Conservation (phyloP, 2,329 filamentous ascomycete genomes). For the Fusarium bactridioides region DNA sequence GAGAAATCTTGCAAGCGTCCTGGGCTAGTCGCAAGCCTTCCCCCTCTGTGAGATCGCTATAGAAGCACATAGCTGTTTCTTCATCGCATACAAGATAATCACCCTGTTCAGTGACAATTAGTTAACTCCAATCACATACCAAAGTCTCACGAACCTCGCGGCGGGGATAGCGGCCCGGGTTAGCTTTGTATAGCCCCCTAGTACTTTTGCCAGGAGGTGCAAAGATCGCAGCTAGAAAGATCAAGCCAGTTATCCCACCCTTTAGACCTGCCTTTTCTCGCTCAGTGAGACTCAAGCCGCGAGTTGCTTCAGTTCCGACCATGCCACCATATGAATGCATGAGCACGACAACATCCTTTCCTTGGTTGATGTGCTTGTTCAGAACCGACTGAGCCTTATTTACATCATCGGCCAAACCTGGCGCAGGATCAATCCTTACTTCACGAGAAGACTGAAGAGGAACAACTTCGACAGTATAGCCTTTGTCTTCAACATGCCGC, state of each 20-base stretch:
- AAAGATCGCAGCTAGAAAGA: conserved; percentile 8
- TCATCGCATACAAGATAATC: conserved; percentile 9
- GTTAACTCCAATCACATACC: fast-evolving
- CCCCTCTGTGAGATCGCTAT: background rate
- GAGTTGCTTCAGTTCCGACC: conserved; percentile 5
- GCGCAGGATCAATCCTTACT: background rate
- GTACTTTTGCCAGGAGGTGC: conserved; percentile 1
- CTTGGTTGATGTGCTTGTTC: background rate
- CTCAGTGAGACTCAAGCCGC: background rate
- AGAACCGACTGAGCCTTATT: background rate
- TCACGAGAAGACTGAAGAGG: background rate
- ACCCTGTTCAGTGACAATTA: background rate
- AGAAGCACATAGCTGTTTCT: conserved; percentile 13
- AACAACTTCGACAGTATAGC: background rate
- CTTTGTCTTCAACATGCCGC: background rate
- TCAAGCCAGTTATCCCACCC: background rate
- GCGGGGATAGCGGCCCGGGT: background rate
- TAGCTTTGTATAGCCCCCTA: background rate
- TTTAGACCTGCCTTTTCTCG: background rate
- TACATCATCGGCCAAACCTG: conserved; percentile 6
- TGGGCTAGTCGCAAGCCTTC: background rate
- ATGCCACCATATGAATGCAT: conserved; percentile 22
- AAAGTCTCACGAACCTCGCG: background rate
- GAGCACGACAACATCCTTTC: background rate
- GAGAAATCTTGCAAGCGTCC: background rate